Evolutionary conservation across 208 protist genomes (phyloP), one percentile per base, ranked within the genome.

Genomic region (Wallacemonas sp.): DNA sequence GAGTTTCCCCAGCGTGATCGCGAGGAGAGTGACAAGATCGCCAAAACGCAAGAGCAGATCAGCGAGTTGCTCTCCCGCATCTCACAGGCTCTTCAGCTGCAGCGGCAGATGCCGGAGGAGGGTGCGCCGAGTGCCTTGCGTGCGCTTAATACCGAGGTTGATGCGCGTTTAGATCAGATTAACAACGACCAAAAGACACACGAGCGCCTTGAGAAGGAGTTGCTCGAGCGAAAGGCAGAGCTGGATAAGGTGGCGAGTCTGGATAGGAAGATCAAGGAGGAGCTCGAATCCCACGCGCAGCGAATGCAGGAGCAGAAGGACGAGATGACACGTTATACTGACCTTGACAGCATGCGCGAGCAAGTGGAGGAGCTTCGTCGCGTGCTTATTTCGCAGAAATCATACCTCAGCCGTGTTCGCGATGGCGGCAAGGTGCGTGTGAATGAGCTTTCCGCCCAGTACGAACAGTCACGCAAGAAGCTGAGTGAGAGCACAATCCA

Each of bases 231-330:
- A 26, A 96, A 94, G 68, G 51, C 72, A 47, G 90, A 97, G 69
- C 79, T 97, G 31, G 85, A 96, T 42, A 97, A 96, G 70, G 85
- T 97, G 22, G 79, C 79, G 8, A 82, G 84, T 61, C 79, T 97
- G 0, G 93, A 95, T 66, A 80, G 68, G 24, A 97, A 97, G 69
- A 96, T 97, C 61, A 91, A 89, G 53, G 80, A 81, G 39, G 90
- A 97, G 75, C 69, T 96, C 5, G 79, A 92, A 62, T 77, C 82
- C 22, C 82, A 94, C 51, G 69, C 62, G n/a, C 74, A 69, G 3
- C 85, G 84, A 53, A 95, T 96, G 84, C 70, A 75, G 44, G 81
- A 95, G 65, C 87, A 95, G 70, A 75, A 77, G 62, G 62, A 75
- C 30, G 90, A 90, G 61, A 94, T 96, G 73, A 75, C 83, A 47